Evolutionary conservation across 495 filamentous ascomycete species (phyloP).

Genomic region (Penicillium simplicissimum): DNA sequence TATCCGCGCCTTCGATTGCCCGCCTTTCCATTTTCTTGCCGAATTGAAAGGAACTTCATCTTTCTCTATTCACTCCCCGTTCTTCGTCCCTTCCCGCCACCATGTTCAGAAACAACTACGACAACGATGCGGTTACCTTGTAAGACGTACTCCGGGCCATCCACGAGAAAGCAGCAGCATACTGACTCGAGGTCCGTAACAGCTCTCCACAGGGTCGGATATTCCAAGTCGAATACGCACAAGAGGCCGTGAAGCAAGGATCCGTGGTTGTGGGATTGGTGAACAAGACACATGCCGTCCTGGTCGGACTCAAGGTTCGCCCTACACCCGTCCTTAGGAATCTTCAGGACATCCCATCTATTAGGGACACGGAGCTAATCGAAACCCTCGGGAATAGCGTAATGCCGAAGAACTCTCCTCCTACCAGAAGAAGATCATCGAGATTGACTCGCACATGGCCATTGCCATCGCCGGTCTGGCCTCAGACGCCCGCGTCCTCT

Average conservation of each 20-base stretch:
- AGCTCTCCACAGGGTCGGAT: conserved; percentile 99
- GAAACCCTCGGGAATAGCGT: conserved; percentile 55
- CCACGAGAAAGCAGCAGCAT: conserved; percentile 12
- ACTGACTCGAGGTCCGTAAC: conserved; percentile 20
- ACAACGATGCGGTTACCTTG: conserved; percentile 99
- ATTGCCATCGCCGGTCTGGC: conserved; percentile 95
- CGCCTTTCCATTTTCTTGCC: conserved; percentile 22
- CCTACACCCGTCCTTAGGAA: not conserved
- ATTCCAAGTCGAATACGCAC: conserved; percentile 99
- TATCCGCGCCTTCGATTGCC: conserved; percentile 19
- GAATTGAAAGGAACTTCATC: not conserved
- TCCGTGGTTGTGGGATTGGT: conserved; percentile 95
- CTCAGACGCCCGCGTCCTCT: conserved; percentile 97
- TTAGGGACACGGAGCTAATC: not conserved
- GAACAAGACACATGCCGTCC: conserved; percentile 95
- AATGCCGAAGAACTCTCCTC: conserved; percentile 99
- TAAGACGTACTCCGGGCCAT: conserved; percentile 53
- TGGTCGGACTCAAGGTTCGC: conserved; percentile 92
- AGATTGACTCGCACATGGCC: conserved; percentile 92
- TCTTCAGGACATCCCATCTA: not conserved
- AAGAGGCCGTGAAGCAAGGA: conserved; percentile 98
- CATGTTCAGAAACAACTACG: conserved; percentile 99
- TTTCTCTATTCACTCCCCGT: conserved; percentile 6
- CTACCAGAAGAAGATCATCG: conserved; percentile 99
- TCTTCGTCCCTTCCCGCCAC: conserved; percentile 29